Base-by-base conservation (phyloP, 352 stramenopile species). In the Pythium aquatile region DNA sequence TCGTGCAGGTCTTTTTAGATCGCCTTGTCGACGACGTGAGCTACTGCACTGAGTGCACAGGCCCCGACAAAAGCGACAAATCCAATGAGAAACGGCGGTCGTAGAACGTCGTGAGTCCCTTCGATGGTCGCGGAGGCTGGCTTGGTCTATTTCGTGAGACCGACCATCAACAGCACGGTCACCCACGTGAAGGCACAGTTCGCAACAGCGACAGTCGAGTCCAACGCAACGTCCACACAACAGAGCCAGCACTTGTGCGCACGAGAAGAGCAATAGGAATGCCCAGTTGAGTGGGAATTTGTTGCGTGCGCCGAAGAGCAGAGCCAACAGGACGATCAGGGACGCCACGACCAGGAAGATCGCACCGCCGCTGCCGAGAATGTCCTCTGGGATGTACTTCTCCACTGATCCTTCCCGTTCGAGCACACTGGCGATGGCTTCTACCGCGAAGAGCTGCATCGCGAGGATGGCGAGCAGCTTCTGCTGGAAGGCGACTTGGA, bases 101-200 rank as follows among this genome's bases (percentile, higher is more conserved):
- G 14, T 28, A 32, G 20, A 0, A 24, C 20, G 20, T 24, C 20
- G 20, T 24, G 20, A 24, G 20, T 9, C 52, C 28, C 44, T 28
- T 35, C 24, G 24, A 17, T 30, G 17, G 17, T 11, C 30, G 24
- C 20, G 20, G 20, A 24, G 20, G 20, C 20, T 24, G 20, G 20
- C 37, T 53, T 8, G 26, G 55, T 62, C 61, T 33, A 52, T 5
- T 55, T 60, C 13, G 61, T 49, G 35, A 74, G 59, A 9, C 51
- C 52, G 10, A 58, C 57, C 70, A 73, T 70, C n/a, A 72, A 26
- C 39, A 65, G 6, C 55, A 69, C 49, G 17, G 49, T 56, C 33
- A 66, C 47, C n/a, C 68, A 66, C 52, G 48, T 60, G 58, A 77
- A 73, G 5, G 32, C 51, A 53, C 58, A 69, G 39, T 69, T 70